Evolutionary conservation across 2,329 filamentous ascomycete species (phyloP).

Genomic region (Exophiala aquamarina): DNA sequence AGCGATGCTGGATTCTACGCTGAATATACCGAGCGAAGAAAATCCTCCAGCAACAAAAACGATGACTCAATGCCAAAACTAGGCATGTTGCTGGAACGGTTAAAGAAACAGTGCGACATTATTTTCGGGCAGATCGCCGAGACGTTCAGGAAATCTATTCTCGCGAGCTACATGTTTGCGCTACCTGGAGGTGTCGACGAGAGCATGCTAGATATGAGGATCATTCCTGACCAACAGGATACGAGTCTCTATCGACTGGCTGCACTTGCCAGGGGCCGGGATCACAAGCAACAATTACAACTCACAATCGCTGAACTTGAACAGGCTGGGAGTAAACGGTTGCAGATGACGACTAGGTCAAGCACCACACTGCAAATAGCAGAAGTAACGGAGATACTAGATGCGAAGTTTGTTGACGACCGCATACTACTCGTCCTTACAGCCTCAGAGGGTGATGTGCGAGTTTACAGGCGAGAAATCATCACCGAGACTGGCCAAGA

Average conservation of each 20-base stretch:
- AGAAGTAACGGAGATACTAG: slow-evolving; percentile 50
- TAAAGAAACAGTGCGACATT: slow-evolving; percentile 58
- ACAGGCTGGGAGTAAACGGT: slow-evolving; percentile 9
- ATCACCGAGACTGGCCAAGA: slow-evolving; percentile 16
- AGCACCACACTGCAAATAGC: slow-evolving; percentile 2
- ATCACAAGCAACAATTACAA: background rate
- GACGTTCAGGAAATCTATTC: slow-evolving; percentile 66
- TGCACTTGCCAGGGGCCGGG: slow-evolving; percentile 2
- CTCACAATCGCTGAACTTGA: slow-evolving; percentile 7
- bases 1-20: slow-evolving; percentile 43
- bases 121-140: slow-evolving; percentile 70
- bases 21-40: slow-evolving; percentile 51
- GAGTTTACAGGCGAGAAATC: slow-evolving; percentile 11
- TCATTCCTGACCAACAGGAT: slow-evolving; percentile 18
- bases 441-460: slow-evolving; percentile 29
- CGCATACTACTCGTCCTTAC: slow-evolving; percentile 61
- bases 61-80: slow-evolving; percentile 58
- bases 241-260: slow-evolving; percentile 12
- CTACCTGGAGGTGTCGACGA: slow-evolving; percentile 9
- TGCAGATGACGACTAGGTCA: slow-evolving; percentile 3
- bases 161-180: slow-evolving; percentile 46
- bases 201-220: slow-evolving; percentile 12
- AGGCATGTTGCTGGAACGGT: slow-evolving; percentile 62
- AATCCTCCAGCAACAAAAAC: slow-evolving; percentile 39
- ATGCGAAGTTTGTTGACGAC: slow-evolving; percentile 69